Base-by-base conservation (phyloP, 768 basidiomycete species). In the Coprinopsis strossmayeri region DNA sequence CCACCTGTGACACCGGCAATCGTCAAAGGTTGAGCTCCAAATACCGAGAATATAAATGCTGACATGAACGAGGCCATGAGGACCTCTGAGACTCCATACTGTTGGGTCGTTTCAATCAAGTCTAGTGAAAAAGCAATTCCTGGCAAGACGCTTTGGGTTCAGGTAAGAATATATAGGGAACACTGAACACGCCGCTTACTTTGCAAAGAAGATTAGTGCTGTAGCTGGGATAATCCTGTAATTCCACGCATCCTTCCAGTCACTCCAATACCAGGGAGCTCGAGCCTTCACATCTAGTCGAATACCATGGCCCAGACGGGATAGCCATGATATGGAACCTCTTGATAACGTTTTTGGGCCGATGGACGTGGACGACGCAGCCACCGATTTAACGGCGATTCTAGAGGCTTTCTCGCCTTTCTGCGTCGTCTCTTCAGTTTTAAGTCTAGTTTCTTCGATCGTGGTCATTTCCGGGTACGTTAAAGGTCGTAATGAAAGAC, bases 181-280 rank as follows among this genome's bases (percentile, higher is more conserved):
- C 3, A 10, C 13, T 17, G 27, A n/a, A 15, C 17, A 5, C 5
- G 3, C 5, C 20, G 65, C 79, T 48, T 60, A 88, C 85, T 90
- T 91, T 52, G 88, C 79, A 58, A 90, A 91, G 63, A 89, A 89
- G 53, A 91, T 88, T 25, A 93, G 73, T 26, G 84, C 81, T 3
- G 90, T 90, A 0, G 91, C 85, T 4, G 92, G 92, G 4, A 94
- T 58, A 5, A 95, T 90, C 43, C 94, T 74, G 64, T 95, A 95
- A 60, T 90, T 90, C 82, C 86, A 91, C 4, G 87, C 91, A 62
- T 94, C 90, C 9, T 71, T 79, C 93, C 93, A 97, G 67, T 96
- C 91, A 47, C 79, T 84, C 27, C 71, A 50, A 62, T 95, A 97
- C 73, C 79, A 93, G 1, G 91, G 91, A 1, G 71, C 67, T 34